Evolutionary conservation across 306 rosid genomes (phyloP).

Genomic region (Hippophae tibetana): DNA sequence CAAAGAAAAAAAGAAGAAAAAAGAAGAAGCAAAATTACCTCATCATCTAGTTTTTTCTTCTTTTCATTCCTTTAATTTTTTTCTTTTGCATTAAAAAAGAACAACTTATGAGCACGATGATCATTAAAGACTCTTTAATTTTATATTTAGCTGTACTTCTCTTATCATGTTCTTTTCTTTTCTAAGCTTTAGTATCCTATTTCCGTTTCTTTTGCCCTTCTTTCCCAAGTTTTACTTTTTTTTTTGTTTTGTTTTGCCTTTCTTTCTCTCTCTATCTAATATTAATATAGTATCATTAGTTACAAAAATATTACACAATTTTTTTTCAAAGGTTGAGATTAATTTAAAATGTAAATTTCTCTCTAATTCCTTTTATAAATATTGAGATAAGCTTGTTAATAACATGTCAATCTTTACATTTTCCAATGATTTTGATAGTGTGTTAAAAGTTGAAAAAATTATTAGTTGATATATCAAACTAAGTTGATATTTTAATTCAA

Average conservation of each 20-base stretch:
- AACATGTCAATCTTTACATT: neutral
- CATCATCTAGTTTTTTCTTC: slow-evolving; percentile 28
- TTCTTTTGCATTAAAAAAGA: slow-evolving; percentile 20
- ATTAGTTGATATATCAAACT: no score
- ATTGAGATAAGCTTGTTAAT: no score
- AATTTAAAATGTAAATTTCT: no score
- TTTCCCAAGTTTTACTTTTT: slow-evolving; percentile 20
- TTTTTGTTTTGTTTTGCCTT: no score
- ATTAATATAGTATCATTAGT: no score
- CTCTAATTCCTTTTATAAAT: no score
- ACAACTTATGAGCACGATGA: slow-evolving; percentile 41
- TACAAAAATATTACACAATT: no score
- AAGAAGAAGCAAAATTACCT: slow-evolving; percentile 23
- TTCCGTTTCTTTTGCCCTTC: slow-evolving; percentile 19
- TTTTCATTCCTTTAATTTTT: slow-evolving; percentile 27
- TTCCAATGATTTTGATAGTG: neutral
- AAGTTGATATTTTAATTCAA: no score
- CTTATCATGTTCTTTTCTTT: slow-evolving; percentile 21
- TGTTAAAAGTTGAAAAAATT: no score
- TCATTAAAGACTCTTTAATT: slow-evolving; percentile 36
- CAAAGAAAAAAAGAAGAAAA: neutral
- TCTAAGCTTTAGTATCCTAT: slow-evolving; percentile 22
- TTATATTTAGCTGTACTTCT: slow-evolving; percentile 39
- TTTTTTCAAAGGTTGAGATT: no score
- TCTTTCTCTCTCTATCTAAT: slow-evolving; percentile 7